Percentiles rank a stretch among this genome's conserved stretches.
These are phyloP conservation scores for Flaveria ramosissima DNA, from an alignment of 129 eudicot species.

Conservation along the genomic window DNA sequence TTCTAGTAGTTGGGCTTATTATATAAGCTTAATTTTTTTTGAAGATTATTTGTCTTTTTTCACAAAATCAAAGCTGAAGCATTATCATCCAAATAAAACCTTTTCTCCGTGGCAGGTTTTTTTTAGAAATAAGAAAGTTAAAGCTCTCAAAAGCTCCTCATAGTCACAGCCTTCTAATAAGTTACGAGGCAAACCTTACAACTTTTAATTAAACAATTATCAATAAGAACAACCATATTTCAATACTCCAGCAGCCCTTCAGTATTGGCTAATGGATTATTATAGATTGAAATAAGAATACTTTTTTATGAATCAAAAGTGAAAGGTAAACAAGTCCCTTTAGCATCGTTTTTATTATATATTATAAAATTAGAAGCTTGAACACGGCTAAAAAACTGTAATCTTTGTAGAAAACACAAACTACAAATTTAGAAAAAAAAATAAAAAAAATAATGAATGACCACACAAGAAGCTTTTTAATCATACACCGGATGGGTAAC, in stretches of 20 bases:
- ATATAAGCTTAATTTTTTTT: neutral
- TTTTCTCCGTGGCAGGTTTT: neutral
- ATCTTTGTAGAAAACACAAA: neutral
- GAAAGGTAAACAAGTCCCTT: neutral
- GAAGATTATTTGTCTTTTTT: neutral
- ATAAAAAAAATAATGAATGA: neutral
- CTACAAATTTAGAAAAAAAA: neutral
- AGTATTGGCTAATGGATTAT: neutral
- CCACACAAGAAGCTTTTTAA: neutral
- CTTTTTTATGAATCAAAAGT: neutral
- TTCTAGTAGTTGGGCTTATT: neutral
- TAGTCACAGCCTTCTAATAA: neutral
- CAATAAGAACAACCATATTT: neutral
- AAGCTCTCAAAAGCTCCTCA: neutral
- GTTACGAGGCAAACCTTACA: neutral
- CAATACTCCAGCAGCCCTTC: constrained; percentile 3
- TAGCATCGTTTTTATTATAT: constrained; percentile 4
- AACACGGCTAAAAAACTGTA: neutral
- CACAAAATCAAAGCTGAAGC: neutral
- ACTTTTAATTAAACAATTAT: neutral
- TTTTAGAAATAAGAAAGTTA: neutral
- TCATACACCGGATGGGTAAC: neutral
- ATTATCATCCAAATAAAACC: neutral
- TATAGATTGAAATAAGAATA: neutral
- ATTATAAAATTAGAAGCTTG: neutral